Conservation (phyloP, 805 yeast species). For the Myxozyma monticola region DNA sequence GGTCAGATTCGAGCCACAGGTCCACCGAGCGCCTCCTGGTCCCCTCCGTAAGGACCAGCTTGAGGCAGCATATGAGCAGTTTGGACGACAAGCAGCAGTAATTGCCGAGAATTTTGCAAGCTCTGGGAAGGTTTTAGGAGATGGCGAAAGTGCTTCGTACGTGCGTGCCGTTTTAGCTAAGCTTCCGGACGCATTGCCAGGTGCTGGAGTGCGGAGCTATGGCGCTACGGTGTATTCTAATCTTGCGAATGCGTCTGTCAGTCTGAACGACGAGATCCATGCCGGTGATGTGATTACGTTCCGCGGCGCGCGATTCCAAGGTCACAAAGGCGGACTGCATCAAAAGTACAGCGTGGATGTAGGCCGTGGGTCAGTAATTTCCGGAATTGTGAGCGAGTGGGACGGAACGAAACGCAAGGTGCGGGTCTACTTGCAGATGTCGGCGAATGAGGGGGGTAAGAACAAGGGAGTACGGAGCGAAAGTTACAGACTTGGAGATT, state of each 20-base stretch:
- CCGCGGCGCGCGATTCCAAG: slow-evolving; percentile 65
- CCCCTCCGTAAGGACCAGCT: slow-evolving; percentile 48
- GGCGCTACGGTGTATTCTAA: slow-evolving; percentile 73
- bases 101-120: slow-evolving; percentile 35
- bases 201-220: slow-evolving; percentile 65
- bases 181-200: slow-evolving; percentile 49
- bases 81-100: slow-evolving; percentile 54
- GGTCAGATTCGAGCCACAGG: slow-evolving; percentile 44
- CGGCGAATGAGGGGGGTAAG: slow-evolving; percentile 35
- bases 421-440: slow-evolving; percentile 36
- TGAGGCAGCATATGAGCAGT: slow-evolving; percentile 49
- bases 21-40: slow-evolving; percentile 47
- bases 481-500: slow-evolving; percentile 66
- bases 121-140: slow-evolving; percentile 38
- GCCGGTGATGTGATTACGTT: slow-evolving; percentile 86
- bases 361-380: slow-evolving; percentile 45
- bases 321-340: slow-evolving; percentile 56
- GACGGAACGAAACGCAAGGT: slow-evolving; percentile 63
- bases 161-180: slow-evolving; percentile 35
- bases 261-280: slow-evolving; percentile 59
- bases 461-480: slow-evolving; percentile 60
- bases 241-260: slow-evolving; percentile 49
- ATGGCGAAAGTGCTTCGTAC: slow-evolving; percentile 37
- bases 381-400: slow-evolving; percentile 60
- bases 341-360: slow-evolving; percentile 58